Evolutionary conservation across 768 basidiomycete genomes (phyloP).

Genomic region (Phylloporus sp.): DNA sequence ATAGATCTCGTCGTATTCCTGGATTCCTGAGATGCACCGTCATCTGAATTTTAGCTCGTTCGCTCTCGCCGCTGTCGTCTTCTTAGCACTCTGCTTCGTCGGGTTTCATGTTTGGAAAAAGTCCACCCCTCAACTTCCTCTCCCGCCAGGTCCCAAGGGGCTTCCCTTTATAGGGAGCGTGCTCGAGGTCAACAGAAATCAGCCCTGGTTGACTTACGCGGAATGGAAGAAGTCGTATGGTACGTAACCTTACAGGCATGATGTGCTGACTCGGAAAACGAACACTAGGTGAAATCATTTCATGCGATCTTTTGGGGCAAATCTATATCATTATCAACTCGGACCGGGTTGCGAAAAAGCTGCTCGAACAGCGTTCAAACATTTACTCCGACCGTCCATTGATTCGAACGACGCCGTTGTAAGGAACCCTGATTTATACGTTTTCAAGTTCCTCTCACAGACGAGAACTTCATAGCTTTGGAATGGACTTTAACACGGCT

Average conservation of each 20-base stretch:
- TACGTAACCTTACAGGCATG: conserved; percentile 9
- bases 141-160: conserved; percentile 29
- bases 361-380: conserved; percentile 24
- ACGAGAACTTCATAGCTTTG: conserved; percentile 13
- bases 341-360: conserved; percentile 16
- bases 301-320: conserved; percentile 19
- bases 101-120: conserved; percentile 1
- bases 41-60: background rate
- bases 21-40: conserved; percentile 8
- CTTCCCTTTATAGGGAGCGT: conserved; percentile 26
- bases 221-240: conserved; percentile 31
- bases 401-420: conserved; percentile 6
- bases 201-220: conserved; percentile 30
- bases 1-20: no score
- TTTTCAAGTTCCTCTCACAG: background rate
- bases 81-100: conserved; percentile 1
- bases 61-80: background rate
- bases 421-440: background rate
- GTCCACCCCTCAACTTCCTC: conserved; percentile 13
- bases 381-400: conserved; percentile 22
- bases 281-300: conserved; percentile 18
- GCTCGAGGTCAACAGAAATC: conserved; percentile 19
- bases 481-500: conserved; percentile 21
- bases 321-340: conserved; percentile 23
- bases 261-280: background rate